These are phyloP conservation scores for Hygrophila difformis DNA, from an alignment of 257 asterid species.

Conservation along the genomic window DNA sequence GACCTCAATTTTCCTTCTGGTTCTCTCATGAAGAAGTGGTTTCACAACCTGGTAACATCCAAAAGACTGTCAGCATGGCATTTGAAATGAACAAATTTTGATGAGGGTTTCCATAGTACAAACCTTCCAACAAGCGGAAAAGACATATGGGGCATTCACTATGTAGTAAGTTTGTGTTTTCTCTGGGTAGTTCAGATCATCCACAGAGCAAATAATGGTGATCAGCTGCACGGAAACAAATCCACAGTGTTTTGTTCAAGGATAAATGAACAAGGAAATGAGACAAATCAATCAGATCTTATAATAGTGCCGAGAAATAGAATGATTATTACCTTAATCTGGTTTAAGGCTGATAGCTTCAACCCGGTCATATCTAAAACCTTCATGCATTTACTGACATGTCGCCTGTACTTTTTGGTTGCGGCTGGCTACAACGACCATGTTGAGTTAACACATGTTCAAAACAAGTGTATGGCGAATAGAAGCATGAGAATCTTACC, in stretches of 20 bases:
- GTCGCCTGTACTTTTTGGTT: constrained; percentile 46
- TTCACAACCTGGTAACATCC: constrained; percentile 45
- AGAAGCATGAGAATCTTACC: constrained; percentile 28
- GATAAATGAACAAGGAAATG: neutral
- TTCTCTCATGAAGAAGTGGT: constrained; percentile 70
- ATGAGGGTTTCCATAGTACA: constrained; percentile 6
- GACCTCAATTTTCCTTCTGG: constrained; percentile 44
- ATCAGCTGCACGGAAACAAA: constrained; percentile 37
- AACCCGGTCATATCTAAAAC: constrained; percentile 90
- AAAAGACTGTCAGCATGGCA: neutral
- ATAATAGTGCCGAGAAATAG: neutral
- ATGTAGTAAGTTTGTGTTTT: constrained; percentile 62
- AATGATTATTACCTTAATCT: constrained; percentile 61
- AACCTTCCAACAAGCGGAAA: constrained; percentile 84
- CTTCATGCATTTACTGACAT: constrained; percentile 71
- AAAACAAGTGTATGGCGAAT: neutral
- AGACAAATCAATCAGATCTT: neutral
- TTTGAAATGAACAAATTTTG: neutral
- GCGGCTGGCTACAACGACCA: constrained; percentile 54
- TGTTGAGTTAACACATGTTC: neutral
- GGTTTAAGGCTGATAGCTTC: constrained; percentile 79
- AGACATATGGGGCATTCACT: constrained; percentile 61
- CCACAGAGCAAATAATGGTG: constrained; percentile 51
- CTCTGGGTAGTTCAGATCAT: constrained; percentile 79
- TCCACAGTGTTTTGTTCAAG: neutral